A percentile compares a stretch with the other conserved stretches of the same genome.
Conservation (phyloP, 176 grass and related monocot species). For the Bolboschoenus planiculmis region DNA sequence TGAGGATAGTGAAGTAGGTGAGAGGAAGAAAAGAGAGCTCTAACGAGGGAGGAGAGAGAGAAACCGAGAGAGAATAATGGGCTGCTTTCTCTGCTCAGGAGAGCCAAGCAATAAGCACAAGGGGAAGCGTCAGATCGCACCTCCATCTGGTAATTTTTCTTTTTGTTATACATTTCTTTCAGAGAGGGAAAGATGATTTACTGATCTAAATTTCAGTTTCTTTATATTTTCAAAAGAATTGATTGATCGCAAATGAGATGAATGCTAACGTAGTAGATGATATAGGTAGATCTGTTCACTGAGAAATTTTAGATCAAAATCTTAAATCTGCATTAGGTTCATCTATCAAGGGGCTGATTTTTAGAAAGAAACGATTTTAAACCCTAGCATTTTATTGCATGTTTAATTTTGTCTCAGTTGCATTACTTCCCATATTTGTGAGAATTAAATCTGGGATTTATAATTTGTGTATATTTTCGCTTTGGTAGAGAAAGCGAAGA, state of each 20-base stretch:
- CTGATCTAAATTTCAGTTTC: not conserved
- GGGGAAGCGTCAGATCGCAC: slow-evolving; percentile 48
- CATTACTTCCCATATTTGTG: not conserved
- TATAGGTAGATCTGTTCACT: not conserved
- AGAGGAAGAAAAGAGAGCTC: not conserved
- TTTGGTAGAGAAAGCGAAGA: slow-evolving; percentile 28
- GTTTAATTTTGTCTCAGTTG: not conserved
- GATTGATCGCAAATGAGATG: not conserved
- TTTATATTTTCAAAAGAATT: not conserved
- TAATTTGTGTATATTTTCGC: not conserved
- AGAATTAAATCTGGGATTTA: not conserved
- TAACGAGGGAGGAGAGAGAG: not conserved
- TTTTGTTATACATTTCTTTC: not conserved
- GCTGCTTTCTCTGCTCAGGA: slow-evolving; percentile 41
- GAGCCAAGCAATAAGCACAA: slow-evolving; percentile 18
- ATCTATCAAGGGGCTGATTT: not conserved
- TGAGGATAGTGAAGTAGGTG: slow-evolving; percentile 1
- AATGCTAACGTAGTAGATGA: not conserved
- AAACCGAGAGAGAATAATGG: slow-evolving; percentile 27
- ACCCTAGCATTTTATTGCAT: not conserved
- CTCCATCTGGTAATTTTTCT: slow-evolving; percentile 33
- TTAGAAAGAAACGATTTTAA: not conserved
- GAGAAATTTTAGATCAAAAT: slow-evolving; percentile 13
- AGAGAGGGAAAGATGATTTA: not conserved
- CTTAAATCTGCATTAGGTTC: not conserved